A percentile compares a stretch with the other conserved stretches of the same genome.
phyloP scores from a whole-genome alignment of 1,139 yeast species.

The Scheffersomyces cryptocercus region DNA sequence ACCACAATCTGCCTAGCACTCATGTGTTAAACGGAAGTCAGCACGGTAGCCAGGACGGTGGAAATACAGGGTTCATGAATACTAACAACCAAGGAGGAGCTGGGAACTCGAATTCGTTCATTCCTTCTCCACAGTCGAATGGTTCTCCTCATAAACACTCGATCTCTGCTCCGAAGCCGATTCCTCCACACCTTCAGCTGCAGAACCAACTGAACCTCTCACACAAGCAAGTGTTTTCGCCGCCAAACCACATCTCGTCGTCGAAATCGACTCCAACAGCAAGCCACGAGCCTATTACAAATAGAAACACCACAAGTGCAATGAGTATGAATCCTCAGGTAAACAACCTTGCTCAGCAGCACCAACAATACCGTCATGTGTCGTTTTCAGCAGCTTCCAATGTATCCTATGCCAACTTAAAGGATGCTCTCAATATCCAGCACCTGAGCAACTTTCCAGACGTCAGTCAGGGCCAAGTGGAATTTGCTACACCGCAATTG shows the following conservation, averaged over 20 bases:
- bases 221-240: neutral
- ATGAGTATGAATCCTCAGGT: neutral
- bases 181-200: neutral
- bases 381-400: conserved; percentile 84
- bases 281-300: neutral
- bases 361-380: conserved; percentile 51
- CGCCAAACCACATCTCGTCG: neutral
- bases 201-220: too few relatives aligned
- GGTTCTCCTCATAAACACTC: neutral
- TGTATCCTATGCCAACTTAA: conserved; percentile 60
- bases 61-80: too few relatives aligned
- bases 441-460: conserved; percentile 30
- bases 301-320: neutral
- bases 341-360: conserved; percentile 5
- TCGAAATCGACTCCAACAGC: neutral
- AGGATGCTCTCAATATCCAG: conserved; percentile 39
- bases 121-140: neutral
- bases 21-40: too few relatives aligned
- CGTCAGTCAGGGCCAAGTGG: conserved; percentile 54
- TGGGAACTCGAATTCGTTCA: neutral
- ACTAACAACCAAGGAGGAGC: too few relatives aligned
- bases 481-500: conserved; percentile 78
- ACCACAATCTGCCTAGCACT: too few relatives aligned
- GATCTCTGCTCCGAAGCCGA: neutral
- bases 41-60: too few relatives aligned